A percentile compares a stretch with the other conserved stretches of the same genome.
Conservation (phyloP, 2,329 filamentous ascomycete genomes). For the Leptoxyphium fumago region DNA sequence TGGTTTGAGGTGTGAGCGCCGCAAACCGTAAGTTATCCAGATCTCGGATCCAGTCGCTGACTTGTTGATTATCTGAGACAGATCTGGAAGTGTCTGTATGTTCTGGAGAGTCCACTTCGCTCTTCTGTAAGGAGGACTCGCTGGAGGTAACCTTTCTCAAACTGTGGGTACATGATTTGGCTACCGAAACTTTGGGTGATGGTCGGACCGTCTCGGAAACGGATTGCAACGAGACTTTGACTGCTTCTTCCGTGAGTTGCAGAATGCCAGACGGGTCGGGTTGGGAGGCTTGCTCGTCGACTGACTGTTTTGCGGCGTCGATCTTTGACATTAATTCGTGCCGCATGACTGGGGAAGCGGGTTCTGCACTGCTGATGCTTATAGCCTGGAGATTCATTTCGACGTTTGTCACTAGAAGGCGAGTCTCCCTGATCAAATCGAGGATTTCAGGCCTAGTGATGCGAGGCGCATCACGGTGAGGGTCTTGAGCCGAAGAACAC, state of each 20-base stretch:
- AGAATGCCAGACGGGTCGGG: neutral
- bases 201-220: neutral
- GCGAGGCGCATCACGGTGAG: neutral
- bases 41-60: neutral
- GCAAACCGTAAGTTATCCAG: neutral
- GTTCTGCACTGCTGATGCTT: neutral
- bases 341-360: neutral
- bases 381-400: neutral
- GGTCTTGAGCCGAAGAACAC: neutral
- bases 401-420: neutral
- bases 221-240: neutral
- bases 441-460: neutral
- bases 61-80: neutral
- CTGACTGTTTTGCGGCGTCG: neutral
- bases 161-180: too few relatives aligned
- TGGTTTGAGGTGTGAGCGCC: neutral
- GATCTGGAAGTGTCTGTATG: neutral
- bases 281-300: neutral
- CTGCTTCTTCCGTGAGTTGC: neutral
- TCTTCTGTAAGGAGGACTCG: too few relatives aligned
- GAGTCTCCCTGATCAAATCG: neutral
- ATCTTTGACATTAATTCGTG: neutral
- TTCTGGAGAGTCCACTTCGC: too few relatives aligned
- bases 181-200: too few relatives aligned
- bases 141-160: too few relatives aligned